Base-by-base conservation (phyloP, 306 rosid species). In the Dalbergia cultrata region DNA sequence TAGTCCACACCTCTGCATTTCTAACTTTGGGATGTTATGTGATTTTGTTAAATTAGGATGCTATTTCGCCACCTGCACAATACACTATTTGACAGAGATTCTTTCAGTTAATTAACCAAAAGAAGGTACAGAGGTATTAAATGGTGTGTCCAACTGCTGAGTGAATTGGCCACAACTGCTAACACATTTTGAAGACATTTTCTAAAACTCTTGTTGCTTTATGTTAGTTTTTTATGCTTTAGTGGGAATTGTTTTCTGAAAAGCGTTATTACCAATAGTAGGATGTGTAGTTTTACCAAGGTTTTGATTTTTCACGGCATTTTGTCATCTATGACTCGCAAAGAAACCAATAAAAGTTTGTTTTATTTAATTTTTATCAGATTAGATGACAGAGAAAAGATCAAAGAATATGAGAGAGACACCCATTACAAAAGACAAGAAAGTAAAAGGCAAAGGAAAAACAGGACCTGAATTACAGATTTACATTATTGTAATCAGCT, bases 311-410 rank as follows among this genome's bases (percentile, higher is more conserved):
- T 56, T 17, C 10, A 14, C n/a, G 54, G 57, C 57, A 50, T 58
- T 18, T 21, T 21, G 34, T 19, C 63, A 18, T 19, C 34, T 19
- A 9, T 9, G 14, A 58, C 21, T 18, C 6, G 5, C 21, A 18
- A 58, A 19, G 14, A 19, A 58, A 58, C 64, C 33, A 58, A 54
- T 54, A 53, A 19, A 66, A 4, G 33, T 26, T 13, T 35, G 4
- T 13, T 11, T 14, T 33, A 67, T 12, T 45, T 68, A 44, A 68
- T 52, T 22, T 5, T 34, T 13, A 35, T 72, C 18, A 9, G 50
- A 18, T 12, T 18, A 72, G 66, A 75, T 44, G 70, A 37, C 5
- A 66, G 67, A 41, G 74, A 77, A 54, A 54, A 77, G 81, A 21
- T 67, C 33, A 19, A 67, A 12, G 62, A 63, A 16, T 49, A 76